Base-by-base conservation (phyloP, 805 yeast genomes). In the Kluyveromyces wickerhamii region DNA sequence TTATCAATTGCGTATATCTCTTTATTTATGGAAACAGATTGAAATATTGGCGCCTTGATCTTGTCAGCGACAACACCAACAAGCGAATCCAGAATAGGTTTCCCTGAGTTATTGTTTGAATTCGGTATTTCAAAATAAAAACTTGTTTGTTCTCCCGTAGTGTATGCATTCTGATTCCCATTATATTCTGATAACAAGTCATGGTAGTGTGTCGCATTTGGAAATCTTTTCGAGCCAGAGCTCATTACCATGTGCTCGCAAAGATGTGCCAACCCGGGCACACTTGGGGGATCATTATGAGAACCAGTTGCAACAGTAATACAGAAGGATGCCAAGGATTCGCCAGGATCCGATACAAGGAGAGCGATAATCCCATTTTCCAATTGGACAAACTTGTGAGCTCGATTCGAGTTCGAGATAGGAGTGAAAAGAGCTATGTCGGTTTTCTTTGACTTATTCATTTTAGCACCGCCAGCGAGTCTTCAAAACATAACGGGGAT, bases 231-330 rank as follows among this genome's bases (percentile, higher is more conserved):
- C 0, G 82, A 72, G 3, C 79, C 82, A 36, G 67, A 64, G 9
- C 60, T 50, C 21, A 73, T 59, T 2, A 77, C 36, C 67, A 81
- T 65, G 54, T 86, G 95, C 50, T 86, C 96, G 47, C 94, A 80
- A 38, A 85, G 69, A 61, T 89, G 98, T 0, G 97, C 97, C 23
- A 89, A 51, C 0, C 98, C 98, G 0, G 76, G 76, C 1, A 80
- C 45, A 4, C 67, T 68, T 5, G 60, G 63, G 1, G 94, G 89
- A 44, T 89, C 96, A 30, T 77, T 67, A 48, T 77, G 78, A 2
- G 95, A 77, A 7, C 98, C 98, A 0, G 84, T 65, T 3, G 79
- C 78, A 2, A 87, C 85, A 24, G 84, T 72, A 5, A 89, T 48
- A 1, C 94, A 76, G 13, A 83, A 79, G 0, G 92, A 70, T 3